Evolutionary conservation across 495 filamentous ascomycete genomes (phyloP), one percentile per base, ranked within the genome.

Genomic region (Penicillium canariense): DNA sequence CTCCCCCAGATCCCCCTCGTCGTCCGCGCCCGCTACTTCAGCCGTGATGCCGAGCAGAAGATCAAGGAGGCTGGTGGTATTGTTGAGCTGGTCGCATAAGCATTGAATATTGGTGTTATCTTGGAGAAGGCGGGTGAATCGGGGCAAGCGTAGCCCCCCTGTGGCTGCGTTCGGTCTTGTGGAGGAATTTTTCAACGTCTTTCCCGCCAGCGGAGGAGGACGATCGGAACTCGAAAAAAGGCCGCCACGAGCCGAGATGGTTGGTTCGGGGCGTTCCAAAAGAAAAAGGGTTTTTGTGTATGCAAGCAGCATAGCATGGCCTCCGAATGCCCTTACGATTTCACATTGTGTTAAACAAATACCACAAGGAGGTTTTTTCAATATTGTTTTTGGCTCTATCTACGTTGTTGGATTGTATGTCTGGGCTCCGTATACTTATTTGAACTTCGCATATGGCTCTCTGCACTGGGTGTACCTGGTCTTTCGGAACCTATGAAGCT

Each of bases 21-120:
- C 63, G 88, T 96, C 67, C 87, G 88, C 70, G 91, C 91, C 57
- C 77, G 91, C 66, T 95, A 87, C 75, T 84, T 96, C 76, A 90
- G 86, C 79, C 84, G 85, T 71, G 80, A 90, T 68, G 91, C 91
- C 56, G 91, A 96, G 85, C 78, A 84, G 77, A 96, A 96, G 84
- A 96, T 96, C 78, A 92, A 88, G 72, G 91, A 88, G 68, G 89
- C 89, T 71, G 91, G 91, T 73, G 91, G 91, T 71, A 84, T 95
- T 65, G 81, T 94, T 59, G 89, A 96, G 79, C 77, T 96, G 69
- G 90, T 96, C 63, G 90, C 90, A 76, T 96, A 88, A 83, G 74
- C 65, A 62, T 67, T 68, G 55, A 53, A 66, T 68, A 12, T 60
- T 32, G 50, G 54, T 62, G 60, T 63, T 69, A 63, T 62, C 54